Conservation (phyloP, 2,329 filamentous ascomycete species). For the Talaromyces sp. region DNA sequence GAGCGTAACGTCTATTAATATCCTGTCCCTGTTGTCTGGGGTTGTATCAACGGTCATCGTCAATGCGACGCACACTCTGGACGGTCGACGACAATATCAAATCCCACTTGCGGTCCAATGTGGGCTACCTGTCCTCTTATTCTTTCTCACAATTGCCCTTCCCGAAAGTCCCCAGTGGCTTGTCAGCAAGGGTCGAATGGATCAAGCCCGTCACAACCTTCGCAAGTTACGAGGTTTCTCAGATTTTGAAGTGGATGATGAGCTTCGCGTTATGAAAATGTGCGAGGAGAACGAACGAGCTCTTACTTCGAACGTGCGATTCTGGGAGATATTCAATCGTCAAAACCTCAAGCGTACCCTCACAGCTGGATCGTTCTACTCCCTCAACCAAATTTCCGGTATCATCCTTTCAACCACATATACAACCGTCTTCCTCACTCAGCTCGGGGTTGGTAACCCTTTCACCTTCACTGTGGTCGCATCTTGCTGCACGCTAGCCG, state of each 20-base stretch:
- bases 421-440: conserved; percentile 36
- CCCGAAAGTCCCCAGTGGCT: conserved; percentile 38
- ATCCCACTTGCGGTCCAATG: conserved; percentile 39
- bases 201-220: conserved; percentile 30
- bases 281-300: conserved; percentile 28
- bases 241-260: conserved; percentile 31
- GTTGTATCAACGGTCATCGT: conserved; percentile 35
- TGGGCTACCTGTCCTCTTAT: conserved; percentile 31
- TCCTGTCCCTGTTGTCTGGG: conserved; percentile 31
- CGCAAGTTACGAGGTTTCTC: conserved; percentile 32
- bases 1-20: conserved; percentile 32
- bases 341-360: conserved; percentile 36
- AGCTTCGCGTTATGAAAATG: conserved; percentile 31
- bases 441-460: conserved; percentile 31
- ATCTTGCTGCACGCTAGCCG: conserved; percentile 35
- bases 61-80: conserved; percentile 29
- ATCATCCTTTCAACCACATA: conserved; percentile 39
- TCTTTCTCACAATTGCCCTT: conserved; percentile 29
- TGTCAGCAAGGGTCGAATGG: conserved; percentile 28
- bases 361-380: conserved; percentile 35
- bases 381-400: conserved; percentile 37
- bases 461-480: conserved; percentile 38
- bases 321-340: conserved; percentile 37
- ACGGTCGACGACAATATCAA: conserved; percentile 30
- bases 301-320: conserved; percentile 25